Conservation (phyloP, 352 stramenopile genomes). For the Pythium diclinum region DNA sequence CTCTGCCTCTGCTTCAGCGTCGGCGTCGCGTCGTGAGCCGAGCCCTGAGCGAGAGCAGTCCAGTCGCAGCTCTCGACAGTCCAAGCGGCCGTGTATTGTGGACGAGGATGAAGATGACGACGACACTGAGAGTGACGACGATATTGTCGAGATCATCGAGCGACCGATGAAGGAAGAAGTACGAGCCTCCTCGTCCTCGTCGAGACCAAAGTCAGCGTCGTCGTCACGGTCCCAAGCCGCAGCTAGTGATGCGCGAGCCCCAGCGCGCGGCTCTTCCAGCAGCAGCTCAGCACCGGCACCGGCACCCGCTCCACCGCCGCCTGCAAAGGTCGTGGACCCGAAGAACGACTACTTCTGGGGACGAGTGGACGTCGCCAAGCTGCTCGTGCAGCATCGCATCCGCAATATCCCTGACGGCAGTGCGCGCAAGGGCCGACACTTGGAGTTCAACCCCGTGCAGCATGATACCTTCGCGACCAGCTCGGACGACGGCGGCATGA, state of each 20-base stretch:
- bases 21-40: constrained; percentile 3
- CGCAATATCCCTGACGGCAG: constrained; percentile 60
- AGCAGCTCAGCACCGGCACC: background rate
- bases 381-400: constrained; percentile 66
- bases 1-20: background rate
- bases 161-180: constrained; percentile 24
- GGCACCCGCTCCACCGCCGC: background rate
- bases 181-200: constrained; percentile 1
- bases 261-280: background rate
- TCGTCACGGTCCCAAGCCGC: constrained; percentile 2
- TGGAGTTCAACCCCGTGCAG: constrained; percentile 75
- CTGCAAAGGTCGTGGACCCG: constrained; percentile 28
- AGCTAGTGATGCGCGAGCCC: background rate
- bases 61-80: constrained; percentile 25
- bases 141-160: constrained; percentile 56
- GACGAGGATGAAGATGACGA: constrained; percentile 61
- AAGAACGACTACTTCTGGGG: constrained; percentile 80
- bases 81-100: constrained; percentile 59
- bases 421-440: constrained; percentile 61
- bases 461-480: constrained; percentile 71
- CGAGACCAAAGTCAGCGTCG: constrained; percentile 4
- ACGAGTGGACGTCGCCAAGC: constrained; percentile 54
- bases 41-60: constrained; percentile 21
- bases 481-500: constrained; percentile 75
- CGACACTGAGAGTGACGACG: constrained; percentile 34